Base-by-base conservation (phyloP, 139 green algal species). In the Axilococcus clingmanii region DNA sequence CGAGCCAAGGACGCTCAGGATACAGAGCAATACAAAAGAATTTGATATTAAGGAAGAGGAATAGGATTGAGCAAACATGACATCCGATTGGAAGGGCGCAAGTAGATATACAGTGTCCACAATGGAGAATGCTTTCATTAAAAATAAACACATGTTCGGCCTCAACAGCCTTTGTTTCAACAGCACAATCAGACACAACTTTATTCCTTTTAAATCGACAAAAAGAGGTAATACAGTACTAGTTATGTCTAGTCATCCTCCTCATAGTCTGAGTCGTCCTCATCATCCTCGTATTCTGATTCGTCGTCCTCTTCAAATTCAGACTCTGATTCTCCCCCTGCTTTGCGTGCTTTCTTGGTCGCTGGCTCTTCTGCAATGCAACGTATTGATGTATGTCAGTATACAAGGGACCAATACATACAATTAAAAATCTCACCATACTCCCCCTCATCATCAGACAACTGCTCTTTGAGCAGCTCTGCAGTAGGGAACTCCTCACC, bases 271-370 rank as follows among this genome's bases (percentile, higher is more conserved):
- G 14, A 51, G 15, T 61, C 60, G 0, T 68, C 60, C 1, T 54
- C 48, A 11, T 68, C 59, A 7, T 60, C 48, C 7, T 65, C 43
- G 20, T 60, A 30, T 11, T 59, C 45, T n/a, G 28, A 30, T 41
- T 61, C 63, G 25, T 58, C 53, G 47, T 65, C 44, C 19, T 69
- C 61, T 11, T 59, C 57, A 29, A 51, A 41, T 14, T 71, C 61
- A n/a, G 48, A 44, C 20, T 71, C 63, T 29, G 54, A 37, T 17
- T 66, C 61, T 15, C 60, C 59, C 31, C 63, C 61, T 40, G 55
- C 48, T 9, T 63, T 24, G 5, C 12, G 9, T 38, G 49, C 52
- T 29, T 53, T 29, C n/a, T n/a, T n/a, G n/a, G n/a, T n/a, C n/a
- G n/a, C n/a, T n/a, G n/a, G n/a, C 24, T 48, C 30, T 44, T 63